A percentile compares a stretch with the other conserved stretches of the same genome.
phyloP scores from a whole-genome alignment of 768 basidiomycete genomes.

The Hericium erinaceus region DNA sequence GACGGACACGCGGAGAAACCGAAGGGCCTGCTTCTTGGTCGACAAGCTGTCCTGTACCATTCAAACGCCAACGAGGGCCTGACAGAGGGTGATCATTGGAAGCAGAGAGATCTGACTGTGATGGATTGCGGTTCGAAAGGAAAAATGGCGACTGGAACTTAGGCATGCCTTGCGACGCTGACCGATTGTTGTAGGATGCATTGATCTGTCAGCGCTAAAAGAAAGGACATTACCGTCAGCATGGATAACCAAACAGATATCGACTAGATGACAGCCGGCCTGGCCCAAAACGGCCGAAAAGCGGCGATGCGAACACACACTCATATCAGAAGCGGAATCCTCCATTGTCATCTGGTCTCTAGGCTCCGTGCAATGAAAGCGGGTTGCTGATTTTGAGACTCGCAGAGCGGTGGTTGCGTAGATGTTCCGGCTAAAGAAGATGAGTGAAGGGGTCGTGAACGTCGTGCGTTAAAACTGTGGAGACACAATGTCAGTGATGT shows the following conservation, averaged over 20 bases:
- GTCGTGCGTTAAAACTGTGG: constrained; percentile 55
- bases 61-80: constrained; percentile 54
- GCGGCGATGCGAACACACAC: constrained; percentile 3
- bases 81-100: constrained; percentile 33
- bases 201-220: constrained; percentile 16
- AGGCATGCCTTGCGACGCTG: constrained; percentile 10
- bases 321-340: constrained; percentile 10
- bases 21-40: constrained; percentile 34
- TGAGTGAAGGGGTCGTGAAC: constrained; percentile 43
- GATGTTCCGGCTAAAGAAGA: constrained; percentile 26
- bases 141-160: constrained; percentile 12
- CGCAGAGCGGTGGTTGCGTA: constrained; percentile 25
- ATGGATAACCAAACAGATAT: not conserved
- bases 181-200: constrained; percentile 14
- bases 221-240: not conserved
- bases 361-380: constrained; percentile 41
- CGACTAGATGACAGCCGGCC: not conserved
- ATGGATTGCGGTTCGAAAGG: constrained; percentile 9
- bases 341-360: constrained; percentile 26
- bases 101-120: constrained; percentile 24
- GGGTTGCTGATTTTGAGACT: constrained; percentile 18
- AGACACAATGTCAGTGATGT: constrained; percentile 1
- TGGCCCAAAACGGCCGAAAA: not conserved
- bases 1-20: too few species aligned
- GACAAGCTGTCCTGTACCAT: constrained; percentile 52